Conservation (phyloP, 768 basidiomycete species). For the Xanthoconium stramineum region DNA sequence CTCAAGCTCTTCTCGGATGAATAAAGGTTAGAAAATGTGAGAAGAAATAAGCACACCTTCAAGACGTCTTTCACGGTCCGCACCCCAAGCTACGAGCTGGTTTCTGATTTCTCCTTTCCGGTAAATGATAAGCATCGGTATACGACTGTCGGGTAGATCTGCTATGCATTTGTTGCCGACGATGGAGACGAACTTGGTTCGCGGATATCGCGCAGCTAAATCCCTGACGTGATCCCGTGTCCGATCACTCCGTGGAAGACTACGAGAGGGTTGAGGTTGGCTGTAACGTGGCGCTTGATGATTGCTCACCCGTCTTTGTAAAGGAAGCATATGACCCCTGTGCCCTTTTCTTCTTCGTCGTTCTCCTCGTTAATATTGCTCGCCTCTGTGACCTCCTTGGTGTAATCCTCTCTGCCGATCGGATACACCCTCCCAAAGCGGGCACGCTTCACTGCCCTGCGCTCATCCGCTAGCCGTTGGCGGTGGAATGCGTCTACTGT, state of each 20-base stretch:
- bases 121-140: slow-evolving; percentile 93
- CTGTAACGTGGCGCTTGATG: not conserved
- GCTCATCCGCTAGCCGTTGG: slow-evolving; percentile 64
- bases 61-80: slow-evolving; percentile 67
- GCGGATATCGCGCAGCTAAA: slow-evolving; percentile 80
- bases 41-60: slow-evolving; percentile 56
- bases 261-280: slow-evolving; percentile 29
- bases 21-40: not conserved
- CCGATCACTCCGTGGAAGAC: slow-evolving; percentile 78
- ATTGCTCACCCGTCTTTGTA: slow-evolving; percentile 88
- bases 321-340: slow-evolving; percentile 89
- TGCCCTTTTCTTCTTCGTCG: slow-evolving; percentile 68
- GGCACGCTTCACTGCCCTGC: slow-evolving; percentile 51
- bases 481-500: slow-evolving; percentile 63
- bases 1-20: slow-evolving; percentile 56
- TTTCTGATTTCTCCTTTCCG: slow-evolving; percentile 87
- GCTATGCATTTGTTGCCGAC: slow-evolving; percentile 93
- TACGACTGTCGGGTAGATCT: slow-evolving; percentile 86
- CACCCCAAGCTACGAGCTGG: slow-evolving; percentile 83
- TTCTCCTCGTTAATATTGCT: slow-evolving; percentile 68
- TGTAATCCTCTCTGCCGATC: slow-evolving; percentile 91
- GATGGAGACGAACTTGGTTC: slow-evolving; percentile 95
- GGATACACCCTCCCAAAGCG: slow-evolving; percentile 85
- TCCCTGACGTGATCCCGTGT: slow-evolving; percentile 64
- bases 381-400: slow-evolving; percentile 90